Conservation (phyloP, 2,329 filamentous ascomycete species). For the Phoma sp. region DNA sequence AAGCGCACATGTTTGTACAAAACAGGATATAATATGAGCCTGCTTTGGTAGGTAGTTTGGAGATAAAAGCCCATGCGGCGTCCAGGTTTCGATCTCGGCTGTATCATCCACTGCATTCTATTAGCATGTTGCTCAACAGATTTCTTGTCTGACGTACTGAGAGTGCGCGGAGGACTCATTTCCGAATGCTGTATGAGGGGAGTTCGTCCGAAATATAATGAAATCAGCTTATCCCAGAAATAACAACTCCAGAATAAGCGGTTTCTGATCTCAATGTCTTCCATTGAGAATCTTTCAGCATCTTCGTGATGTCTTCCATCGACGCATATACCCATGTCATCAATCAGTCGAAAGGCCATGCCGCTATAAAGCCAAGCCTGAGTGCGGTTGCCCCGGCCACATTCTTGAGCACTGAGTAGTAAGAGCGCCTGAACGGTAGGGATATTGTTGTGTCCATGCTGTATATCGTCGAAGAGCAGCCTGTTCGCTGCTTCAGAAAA, state of each 20-base stretch:
- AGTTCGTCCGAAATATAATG: not conserved
- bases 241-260: constrained; percentile 1
- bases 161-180: not conserved
- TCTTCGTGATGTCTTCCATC: not conserved
- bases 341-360: not conserved
- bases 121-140: not conserved
- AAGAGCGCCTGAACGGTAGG: not conserved
- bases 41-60: not conserved
- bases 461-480: not conserved
- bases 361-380: constrained; percentile 3
- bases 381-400: not conserved
- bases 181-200: not conserved
- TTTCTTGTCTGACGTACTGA: not conserved
- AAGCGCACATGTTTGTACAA: not conserved
- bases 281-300: not conserved
- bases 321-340: constrained; percentile 1
- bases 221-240: constrained; percentile 2
- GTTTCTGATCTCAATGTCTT: not conserved
- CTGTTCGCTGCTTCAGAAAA: not conserved
- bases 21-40: not conserved
- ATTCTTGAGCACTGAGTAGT: not conserved
- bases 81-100: not conserved
- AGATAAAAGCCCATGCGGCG: not conserved
- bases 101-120: not conserved
- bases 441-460: not conserved